phyloP scores from a whole-genome alignment of 176 grass and related monocot species.

The Triticum monococcum region DNA sequence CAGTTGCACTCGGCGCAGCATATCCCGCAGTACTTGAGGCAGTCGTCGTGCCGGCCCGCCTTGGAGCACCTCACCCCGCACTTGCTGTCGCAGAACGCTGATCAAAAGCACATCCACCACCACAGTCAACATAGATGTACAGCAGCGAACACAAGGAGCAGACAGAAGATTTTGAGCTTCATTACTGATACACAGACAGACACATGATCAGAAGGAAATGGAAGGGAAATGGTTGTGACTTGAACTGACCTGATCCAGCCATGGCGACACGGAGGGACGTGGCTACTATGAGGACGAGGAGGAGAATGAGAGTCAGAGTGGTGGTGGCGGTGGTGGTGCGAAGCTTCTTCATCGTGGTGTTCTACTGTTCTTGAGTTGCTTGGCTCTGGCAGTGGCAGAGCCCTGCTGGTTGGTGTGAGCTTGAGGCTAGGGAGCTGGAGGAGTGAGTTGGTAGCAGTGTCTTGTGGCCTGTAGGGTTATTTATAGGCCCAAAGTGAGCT shows the following conservation, averaged over 20 bases:
- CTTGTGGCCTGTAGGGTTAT: constrained; percentile 20
- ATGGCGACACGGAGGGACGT: constrained; percentile 43
- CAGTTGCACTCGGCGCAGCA: constrained; percentile 83
- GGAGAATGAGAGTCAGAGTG: constrained; percentile 28
- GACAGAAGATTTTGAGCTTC: background rate
- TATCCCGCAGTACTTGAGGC: constrained; percentile 86
- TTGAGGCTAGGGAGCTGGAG: background rate
- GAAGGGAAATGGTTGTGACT: background rate
- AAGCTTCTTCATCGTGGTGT: constrained; percentile 55
- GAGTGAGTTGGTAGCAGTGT: background rate
- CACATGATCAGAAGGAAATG: too few species aligned
- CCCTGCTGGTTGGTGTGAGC: background rate
- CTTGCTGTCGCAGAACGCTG: constrained; percentile 76
- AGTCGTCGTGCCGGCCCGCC: constrained; percentile 74
- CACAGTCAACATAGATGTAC: background rate
- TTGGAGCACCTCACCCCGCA: constrained; percentile 90
- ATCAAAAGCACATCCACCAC: background rate
- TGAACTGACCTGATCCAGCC: constrained; percentile 54
- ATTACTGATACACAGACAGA: too few species aligned
- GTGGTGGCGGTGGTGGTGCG: constrained; percentile 2
- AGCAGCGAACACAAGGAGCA: background rate
- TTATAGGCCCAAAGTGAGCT: constrained; percentile 26
- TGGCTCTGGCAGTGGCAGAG: background rate
- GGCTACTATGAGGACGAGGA: constrained; percentile 47
- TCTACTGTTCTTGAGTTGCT: background rate